Evolutionary conservation across 2,329 filamentous ascomycete species (phyloP).

Genomic region (Aureobasidium leucospermi): DNA sequence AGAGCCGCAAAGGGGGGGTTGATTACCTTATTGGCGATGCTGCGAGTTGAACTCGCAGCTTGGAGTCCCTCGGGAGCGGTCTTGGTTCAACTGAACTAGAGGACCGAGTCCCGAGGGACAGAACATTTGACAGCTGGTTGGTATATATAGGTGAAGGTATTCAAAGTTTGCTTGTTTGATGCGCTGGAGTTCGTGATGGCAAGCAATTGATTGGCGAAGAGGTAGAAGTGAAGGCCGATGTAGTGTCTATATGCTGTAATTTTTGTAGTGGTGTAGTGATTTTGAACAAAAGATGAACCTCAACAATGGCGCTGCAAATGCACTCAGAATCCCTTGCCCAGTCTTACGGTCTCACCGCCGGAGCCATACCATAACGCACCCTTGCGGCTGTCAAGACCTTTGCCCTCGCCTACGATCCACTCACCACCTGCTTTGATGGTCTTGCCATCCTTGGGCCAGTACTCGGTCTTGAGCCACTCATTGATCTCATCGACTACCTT

Average conservation of each 20-base stretch:
- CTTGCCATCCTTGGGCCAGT: slow-evolving; percentile 53
- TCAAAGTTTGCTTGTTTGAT: not conserved
- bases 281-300: not conserved
- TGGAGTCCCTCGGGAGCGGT: too few relatives aligned
- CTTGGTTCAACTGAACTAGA: too few relatives aligned
- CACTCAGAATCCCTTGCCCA: slow-evolving; percentile 43
- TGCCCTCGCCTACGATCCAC: slow-evolving; percentile 84
- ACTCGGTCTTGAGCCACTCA: slow-evolving; percentile 59
- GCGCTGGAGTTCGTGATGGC: not conserved
- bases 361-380: slow-evolving; percentile 79
- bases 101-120: too few relatives aligned
- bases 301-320: not conserved
- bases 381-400: slow-evolving; percentile 65
- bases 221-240: too few relatives aligned
- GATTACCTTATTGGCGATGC: too few relatives aligned
- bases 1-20: too few relatives aligned
- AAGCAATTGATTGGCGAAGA: too few relatives aligned
- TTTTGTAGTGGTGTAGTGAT: not conserved
- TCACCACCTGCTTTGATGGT: slow-evolving; percentile 51
- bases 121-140: too few relatives aligned
- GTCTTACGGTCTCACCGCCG: slow-evolving; percentile 61
- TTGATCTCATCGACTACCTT: slow-evolving; percentile 70
- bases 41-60: too few relatives aligned
- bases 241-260: too few relatives aligned
- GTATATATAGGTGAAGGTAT: too few relatives aligned